Percentiles rank a stretch among this genome's conserved stretches.
Evolutionary conservation across 2,329 filamentous ascomycete species (phyloP).

Genomic region (Penicillium fuscoglaucum): DNA sequence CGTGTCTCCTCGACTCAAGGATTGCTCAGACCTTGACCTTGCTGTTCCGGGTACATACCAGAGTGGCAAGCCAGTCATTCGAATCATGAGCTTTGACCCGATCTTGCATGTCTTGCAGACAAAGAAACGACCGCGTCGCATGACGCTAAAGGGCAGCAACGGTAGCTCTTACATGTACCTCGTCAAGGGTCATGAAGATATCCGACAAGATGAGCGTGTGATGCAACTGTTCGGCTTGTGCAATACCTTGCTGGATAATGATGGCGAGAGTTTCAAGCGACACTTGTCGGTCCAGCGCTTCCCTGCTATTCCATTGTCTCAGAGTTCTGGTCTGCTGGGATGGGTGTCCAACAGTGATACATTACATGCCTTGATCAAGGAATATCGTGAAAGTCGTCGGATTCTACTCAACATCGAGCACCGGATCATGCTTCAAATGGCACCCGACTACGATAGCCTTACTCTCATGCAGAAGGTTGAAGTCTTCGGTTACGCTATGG

Average conservation of each 20-base stretch:
- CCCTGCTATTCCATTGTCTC: constrained; percentile 93
- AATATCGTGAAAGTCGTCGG: constrained; percentile 95
- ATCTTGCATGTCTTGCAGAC: constrained; percentile 92
- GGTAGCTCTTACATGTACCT: constrained; percentile 83
- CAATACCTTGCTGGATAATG: constrained; percentile 90
- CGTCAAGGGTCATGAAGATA: constrained; percentile 99
- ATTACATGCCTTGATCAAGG: constrained; percentile 90
- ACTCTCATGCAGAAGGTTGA: constrained; percentile 99
- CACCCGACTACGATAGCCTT: constrained; percentile 96
- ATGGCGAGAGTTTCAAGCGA: constrained; percentile 94
- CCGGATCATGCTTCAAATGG: constrained; percentile 99
- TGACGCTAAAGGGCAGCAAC: constrained; percentile 85
- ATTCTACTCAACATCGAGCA: constrained; percentile 99
- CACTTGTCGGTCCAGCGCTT: constrained; percentile 96
- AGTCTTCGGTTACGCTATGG: constrained; percentile 97
- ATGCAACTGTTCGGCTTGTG: constrained; percentile 99
- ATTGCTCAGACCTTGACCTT: constrained; percentile 80
- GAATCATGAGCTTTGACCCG: constrained; percentile 85
- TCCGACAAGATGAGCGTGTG: constrained; percentile 96
- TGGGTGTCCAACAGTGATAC: constrained; percentile 99
- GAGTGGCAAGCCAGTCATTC: constrained; percentile 74
- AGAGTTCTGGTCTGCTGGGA: constrained; percentile 90
- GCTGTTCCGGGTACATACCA: constrained; percentile 95
- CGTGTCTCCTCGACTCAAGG: constrained; percentile 89
- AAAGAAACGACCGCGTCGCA: constrained; percentile 90